Percentiles rank a stretch among this genome's conserved stretches.
phyloP scores from a whole-genome alignment of 768 basidiomycete genomes.

The Mrakia hoshinonis region DNA sequence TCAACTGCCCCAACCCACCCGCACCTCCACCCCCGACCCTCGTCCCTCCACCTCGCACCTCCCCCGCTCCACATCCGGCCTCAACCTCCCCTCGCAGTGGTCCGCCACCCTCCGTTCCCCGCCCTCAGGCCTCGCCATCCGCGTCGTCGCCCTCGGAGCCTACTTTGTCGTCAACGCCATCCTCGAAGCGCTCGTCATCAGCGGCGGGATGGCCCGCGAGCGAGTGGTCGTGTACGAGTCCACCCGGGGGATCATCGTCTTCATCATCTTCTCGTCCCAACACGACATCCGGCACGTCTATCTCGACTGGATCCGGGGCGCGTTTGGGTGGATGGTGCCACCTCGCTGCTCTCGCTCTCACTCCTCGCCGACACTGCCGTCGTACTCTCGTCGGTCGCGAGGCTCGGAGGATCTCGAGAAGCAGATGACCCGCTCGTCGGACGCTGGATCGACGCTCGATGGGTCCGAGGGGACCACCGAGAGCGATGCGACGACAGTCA shows the following conservation, averaged over 20 bases:
- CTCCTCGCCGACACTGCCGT: too few relatives aligned
- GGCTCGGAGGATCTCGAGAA: too few relatives aligned
- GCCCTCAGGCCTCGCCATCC: neutral
- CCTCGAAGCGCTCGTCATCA: neutral
- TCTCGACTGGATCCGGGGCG: too few relatives aligned
- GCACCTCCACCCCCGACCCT: too few relatives aligned
- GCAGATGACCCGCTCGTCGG: too few relatives aligned
- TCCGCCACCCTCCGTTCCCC: neutral
- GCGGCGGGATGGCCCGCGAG: neutral
- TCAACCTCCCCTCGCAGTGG: neutral
- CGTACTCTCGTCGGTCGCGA: too few relatives aligned
- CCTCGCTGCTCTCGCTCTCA: too few relatives aligned
- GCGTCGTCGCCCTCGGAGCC: neutral
- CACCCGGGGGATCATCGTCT: neutral
- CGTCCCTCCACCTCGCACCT: neutral
- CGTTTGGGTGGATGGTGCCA: too few relatives aligned
- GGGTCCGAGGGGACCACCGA: too few relatives aligned
- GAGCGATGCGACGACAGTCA: too few relatives aligned
- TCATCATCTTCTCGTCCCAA: neutral
- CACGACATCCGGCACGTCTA: neutral
- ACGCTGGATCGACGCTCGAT: too few relatives aligned
- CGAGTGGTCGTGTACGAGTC: neutral
- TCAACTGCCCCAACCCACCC: too few relatives aligned
- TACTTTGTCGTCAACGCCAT: slow-evolving; percentile 1
- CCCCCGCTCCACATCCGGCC: neutral